Percentiles rank a stretch among this genome's conserved stretches.
Evolutionary conservation across 1,284 basidiomycete species (phyloP).

Genomic region (Stygiomarasmius scandens): DNA sequence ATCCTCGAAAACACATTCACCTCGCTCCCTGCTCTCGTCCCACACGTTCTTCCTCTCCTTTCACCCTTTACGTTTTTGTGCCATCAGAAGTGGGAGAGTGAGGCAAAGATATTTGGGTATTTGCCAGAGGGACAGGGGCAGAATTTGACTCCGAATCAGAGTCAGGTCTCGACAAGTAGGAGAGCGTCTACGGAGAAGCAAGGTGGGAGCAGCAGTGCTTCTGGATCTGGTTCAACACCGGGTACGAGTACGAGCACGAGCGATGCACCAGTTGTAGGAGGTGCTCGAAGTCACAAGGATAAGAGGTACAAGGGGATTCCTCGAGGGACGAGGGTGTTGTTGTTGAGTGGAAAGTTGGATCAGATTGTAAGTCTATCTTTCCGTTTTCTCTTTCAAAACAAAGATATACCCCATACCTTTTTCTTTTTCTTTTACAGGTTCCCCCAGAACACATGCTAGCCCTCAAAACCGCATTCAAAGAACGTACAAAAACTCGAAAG

Average conservation of each 20-base stretch:
- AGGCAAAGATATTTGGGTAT: conserved; percentile 21
- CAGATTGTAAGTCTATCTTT: conserved; percentile 6
- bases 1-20: conserved; percentile 94
- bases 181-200: not conserved
- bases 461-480: conserved; percentile 4
- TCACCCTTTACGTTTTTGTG: conserved; percentile 82
- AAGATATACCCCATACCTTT: not conserved
- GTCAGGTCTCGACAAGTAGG: not conserved
- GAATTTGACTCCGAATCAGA: not conserved
- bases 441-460: conserved; percentile 11
- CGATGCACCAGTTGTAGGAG: not conserved
- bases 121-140: not conserved
- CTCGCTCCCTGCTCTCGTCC: conserved; percentile 80
- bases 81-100: conserved; percentile 87
- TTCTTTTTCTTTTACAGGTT: not conserved
- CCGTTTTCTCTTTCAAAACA: not conserved
- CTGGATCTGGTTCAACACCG: conserved; percentile 3
- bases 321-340: conserved; percentile 8
- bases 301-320: conserved; percentile 11
- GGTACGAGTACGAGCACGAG: not conserved
- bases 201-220: not conserved
- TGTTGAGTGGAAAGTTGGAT: conserved; percentile 34
- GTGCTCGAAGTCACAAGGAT: conserved; percentile 2
- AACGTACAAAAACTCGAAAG: conserved; percentile 7
- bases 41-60: conserved; percentile 79